Evolutionary conservation across 306 rosid species (phyloP), one percentile per base, ranked within the genome.

Genomic region (Vigna nakashimae): DNA sequence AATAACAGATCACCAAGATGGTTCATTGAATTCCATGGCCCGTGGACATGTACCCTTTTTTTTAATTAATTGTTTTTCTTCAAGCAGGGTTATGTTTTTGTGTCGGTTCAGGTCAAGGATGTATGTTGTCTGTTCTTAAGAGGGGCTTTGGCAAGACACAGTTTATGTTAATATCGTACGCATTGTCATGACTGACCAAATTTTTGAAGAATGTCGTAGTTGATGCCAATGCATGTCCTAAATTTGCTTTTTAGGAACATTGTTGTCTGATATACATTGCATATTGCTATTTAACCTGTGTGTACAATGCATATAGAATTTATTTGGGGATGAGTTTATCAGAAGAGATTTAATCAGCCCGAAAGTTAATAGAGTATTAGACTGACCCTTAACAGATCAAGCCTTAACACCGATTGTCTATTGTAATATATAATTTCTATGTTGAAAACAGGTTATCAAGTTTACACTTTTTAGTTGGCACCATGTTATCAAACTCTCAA

Each of bases 1-100:
- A 68, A 28, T 38, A 42, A 10, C 43, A 53, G 32, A 46, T 56
- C 65, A 78, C 26, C 17, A 70, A 56, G n/a, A 80, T 65, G 68
- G 26, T 80, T 53, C 30, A 15, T 78, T 73, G 70, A 15, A 17
- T 48, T 14, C 43, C 62, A 13, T 42, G 75, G 46, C 65, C 12
- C 32, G 18, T 64, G 36, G 63, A 28, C 28, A 3, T 24, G n/a
- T 74, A 69, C 60, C 32, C 4, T 74, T 8, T 70, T 38, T 56
- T 28, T 57, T 7, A 42, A 8, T 2, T 40, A 70, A 50, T 36
- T 56, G 79, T 75, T 48, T 49, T 79, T 20, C 26, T 34, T 5
- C 36, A 42, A 65, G 28, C 45, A 71, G 46, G 56, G 18, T 76
- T 45, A 70, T 42, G 30, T 40, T 65, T 49, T 43, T 49, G 51